Evolutionary conservation across 805 yeast species (phyloP).

Genomic region (Lachancea sp.): DNA sequence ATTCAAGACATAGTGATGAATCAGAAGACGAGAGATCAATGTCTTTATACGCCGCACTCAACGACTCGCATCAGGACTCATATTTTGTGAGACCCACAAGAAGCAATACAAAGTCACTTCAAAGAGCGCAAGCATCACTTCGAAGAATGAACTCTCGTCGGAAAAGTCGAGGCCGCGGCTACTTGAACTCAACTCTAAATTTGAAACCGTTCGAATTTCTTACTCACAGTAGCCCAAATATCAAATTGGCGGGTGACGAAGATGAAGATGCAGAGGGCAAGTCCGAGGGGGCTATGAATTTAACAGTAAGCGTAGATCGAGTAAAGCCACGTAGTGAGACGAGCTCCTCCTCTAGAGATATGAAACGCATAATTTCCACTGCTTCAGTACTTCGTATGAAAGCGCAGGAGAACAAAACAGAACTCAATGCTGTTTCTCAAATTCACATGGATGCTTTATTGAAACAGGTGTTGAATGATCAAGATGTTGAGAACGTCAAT

Average conservation of each 20-base stretch:
- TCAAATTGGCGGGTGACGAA: conserved; percentile 21
- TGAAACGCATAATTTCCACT: conserved; percentile 6
- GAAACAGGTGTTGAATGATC: conserved; percentile 56
- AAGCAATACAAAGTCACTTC: conserved; percentile 43
- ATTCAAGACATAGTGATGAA: conserved; percentile 11
- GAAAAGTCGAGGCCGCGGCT: conserved; percentile 42
- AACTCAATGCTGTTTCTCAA: conserved; percentile 33
- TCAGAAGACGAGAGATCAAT: conserved; percentile 61
- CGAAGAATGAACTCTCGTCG: conserved; percentile 55
- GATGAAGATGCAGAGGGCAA: conserved; percentile 11
- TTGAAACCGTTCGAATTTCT: conserved; percentile 20
- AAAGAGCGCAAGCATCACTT: conserved; percentile 60
- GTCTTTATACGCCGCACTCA: conserved; percentile 57
- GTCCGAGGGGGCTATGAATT: background rate
- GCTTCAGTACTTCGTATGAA: conserved; percentile 8
- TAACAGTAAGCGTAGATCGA: conserved; percentile 2
- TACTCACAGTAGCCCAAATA: conserved; percentile 32
- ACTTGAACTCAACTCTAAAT: conserved; percentile 28
- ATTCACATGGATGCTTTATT: conserved; percentile 47
- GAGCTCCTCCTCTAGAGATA: conserved; percentile 6
- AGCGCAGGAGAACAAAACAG: conserved; percentile 19
- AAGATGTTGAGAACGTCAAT: conserved; percentile 40
- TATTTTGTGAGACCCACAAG: conserved; percentile 34
- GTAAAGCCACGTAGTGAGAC: conserved; percentile 6
- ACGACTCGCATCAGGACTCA: conserved; percentile 32